Conservation (phyloP, 768 basidiomycete species). For the Tylopilus sp. region DNA sequence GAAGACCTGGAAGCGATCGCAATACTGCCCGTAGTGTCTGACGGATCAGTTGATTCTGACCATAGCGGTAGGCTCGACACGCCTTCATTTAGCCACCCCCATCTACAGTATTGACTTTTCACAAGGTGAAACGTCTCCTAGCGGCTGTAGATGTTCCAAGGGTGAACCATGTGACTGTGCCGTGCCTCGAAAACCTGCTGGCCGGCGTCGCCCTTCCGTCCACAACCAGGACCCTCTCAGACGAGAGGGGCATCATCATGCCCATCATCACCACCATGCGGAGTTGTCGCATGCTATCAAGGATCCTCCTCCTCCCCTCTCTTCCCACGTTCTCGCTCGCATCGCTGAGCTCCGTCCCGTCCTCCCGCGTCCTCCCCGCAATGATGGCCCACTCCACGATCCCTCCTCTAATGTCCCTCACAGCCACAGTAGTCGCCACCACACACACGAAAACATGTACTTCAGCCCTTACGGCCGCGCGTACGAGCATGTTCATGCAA, state of each 20-base stretch:
- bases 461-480: constrained; percentile 71
- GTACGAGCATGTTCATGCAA: constrained; percentile 47
- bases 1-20: constrained; percentile 58
- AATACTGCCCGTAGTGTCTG: constrained; percentile 36
- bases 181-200: constrained; percentile 43
- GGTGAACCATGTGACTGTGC: constrained; percentile 57
- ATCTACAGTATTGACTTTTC: constrained; percentile 43
- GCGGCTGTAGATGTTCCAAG: constrained; percentile 45
- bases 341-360: constrained; percentile 67
- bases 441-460: constrained; percentile 46
- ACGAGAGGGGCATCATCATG: constrained; percentile 25
- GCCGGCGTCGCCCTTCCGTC: constrained; percentile 33
- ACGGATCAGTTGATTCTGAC: constrained; percentile 59
- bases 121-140: constrained; percentile 43
- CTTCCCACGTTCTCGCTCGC: constrained; percentile 54
- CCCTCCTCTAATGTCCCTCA: constrained; percentile 46
- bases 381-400: constrained; percentile 42
- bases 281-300: constrained; percentile 13
- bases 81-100: constrained; percentile 37
- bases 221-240: constrained; percentile 28
- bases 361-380: constrained; percentile 54
- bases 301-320: constrained; percentile 24
- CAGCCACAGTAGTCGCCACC: constrained; percentile 41
- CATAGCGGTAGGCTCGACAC: constrained; percentile 59
- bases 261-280: constrained; percentile 13